A percentile compares a stretch with the other conserved stretches of the same genome.
Conservation (phyloP, 1,284 basidiomycete species). For the Ceraceosorus bombacis region DNA sequence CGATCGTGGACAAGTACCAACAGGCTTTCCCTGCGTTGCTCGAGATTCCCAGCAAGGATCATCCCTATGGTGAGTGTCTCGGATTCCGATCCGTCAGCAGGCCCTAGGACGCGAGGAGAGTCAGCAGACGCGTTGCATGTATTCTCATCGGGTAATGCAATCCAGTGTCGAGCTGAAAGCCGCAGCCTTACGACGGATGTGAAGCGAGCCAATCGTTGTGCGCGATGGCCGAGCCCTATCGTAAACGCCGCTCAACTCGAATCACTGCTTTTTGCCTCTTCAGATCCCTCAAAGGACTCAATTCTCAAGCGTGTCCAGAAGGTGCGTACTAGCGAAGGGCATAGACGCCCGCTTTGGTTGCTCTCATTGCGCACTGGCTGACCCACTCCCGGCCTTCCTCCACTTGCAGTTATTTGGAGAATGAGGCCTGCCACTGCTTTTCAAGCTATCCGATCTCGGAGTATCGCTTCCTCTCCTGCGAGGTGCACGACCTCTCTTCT, state of each 20-base stretch:
- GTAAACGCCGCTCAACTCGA: no score
- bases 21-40: conserved; percentile 93
- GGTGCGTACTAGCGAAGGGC: conserved; percentile 17
- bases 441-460: no score
- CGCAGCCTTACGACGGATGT: not conserved
- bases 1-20: conserved; percentile 87
- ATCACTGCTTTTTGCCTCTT: not conserved
- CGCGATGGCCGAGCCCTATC: no score
- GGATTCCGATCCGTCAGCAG: not conserved
- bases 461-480: no score
- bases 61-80: conserved; percentile 49
- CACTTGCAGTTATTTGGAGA: conserved; percentile 33
- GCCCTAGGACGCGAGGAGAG: not conserved
- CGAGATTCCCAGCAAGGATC: conserved; percentile 87
- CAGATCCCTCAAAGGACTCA: conserved; percentile 94
- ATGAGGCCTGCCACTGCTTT: conserved; percentile 4
- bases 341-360: conserved; percentile 2
- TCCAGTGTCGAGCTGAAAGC: not conserved
- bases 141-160: not conserved
- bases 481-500: no score
- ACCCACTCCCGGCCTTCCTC: conserved; percentile 2
- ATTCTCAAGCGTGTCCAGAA: conserved; percentile 93
- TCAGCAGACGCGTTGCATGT: not conserved
- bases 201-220: no score
- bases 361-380: not conserved